A percentile compares a stretch with the other conserved stretches of the same genome.
Evolutionary conservation across 768 basidiomycete genomes (phyloP).

Genomic region (Xanthoconium purpureum): DNA sequence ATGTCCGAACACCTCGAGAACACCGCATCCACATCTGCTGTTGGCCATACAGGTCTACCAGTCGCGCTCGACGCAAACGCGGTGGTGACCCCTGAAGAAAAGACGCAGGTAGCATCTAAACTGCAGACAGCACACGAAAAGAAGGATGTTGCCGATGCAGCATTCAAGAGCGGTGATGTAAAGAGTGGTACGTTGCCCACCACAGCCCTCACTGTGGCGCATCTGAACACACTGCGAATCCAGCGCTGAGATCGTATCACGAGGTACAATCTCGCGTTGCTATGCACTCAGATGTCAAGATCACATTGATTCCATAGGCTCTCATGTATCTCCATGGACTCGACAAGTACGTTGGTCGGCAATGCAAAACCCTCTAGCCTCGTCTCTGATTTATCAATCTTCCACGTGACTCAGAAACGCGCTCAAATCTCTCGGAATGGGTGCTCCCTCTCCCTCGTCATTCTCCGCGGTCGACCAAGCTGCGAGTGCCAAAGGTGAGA

Average conservation of each 20-base stretch:
- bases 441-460: background rate
- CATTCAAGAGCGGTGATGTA: constrained; percentile 63
- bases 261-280: constrained; percentile 43
- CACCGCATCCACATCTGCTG: constrained; percentile 1
- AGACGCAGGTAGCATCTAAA: constrained; percentile 43
- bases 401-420: constrained; percentile 43
- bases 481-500: constrained; percentile 45
- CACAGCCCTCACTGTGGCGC: background rate
- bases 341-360: constrained; percentile 57
- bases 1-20: constrained; percentile 16
- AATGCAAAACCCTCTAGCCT: background rate
- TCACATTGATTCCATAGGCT: constrained; percentile 40
- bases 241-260: constrained; percentile 73
- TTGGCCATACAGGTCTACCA: background rate
- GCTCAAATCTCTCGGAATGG: constrained; percentile 49
- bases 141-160: constrained; percentile 64
- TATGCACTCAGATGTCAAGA: background rate
- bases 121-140: constrained; percentile 59
- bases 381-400: background rate
- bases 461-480: constrained; percentile 28
- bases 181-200: constrained; percentile 48
- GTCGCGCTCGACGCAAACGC: constrained; percentile 22
- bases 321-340: constrained; percentile 72
- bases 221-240: background rate
- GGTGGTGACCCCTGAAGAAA: constrained; percentile 16